Percentiles rank a stretch among this genome's conserved stretches.
phyloP scores from a whole-genome alignment of 352 stramenopile genomes.

The Phytophthora melonis region DNA sequence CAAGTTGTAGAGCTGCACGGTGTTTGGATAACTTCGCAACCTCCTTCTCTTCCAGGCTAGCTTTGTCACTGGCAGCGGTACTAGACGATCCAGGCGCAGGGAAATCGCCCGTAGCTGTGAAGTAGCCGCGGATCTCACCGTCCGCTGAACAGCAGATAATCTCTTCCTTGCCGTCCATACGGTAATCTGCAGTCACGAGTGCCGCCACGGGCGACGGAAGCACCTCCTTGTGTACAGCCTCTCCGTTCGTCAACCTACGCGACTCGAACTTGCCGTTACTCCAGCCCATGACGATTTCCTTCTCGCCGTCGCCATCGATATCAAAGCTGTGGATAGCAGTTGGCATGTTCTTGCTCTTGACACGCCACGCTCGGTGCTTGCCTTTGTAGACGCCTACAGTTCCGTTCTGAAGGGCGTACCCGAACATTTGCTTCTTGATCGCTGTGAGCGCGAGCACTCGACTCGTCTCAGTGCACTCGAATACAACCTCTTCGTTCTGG shows the following conservation, averaged over 20 bases:
- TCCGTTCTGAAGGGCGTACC: constrained; percentile 92
- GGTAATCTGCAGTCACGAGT: constrained; percentile 88
- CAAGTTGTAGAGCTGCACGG: constrained; percentile 76
- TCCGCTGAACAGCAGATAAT: constrained; percentile 88
- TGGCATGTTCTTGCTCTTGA: constrained; percentile 92
- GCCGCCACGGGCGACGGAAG: constrained; percentile 69
- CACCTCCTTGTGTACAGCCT: constrained; percentile 88
- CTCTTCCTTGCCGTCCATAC: constrained; percentile 89
- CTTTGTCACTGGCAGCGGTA: constrained; percentile 47
- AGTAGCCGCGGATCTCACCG: constrained; percentile 84
- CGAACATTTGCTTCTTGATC: constrained; percentile 81
- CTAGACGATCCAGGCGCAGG: constrained; percentile 27
- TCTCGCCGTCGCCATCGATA: constrained; percentile 91
- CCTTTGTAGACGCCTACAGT: constrained; percentile 94
- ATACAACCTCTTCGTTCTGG: constrained; percentile 89
- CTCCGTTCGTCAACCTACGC: constrained; percentile 74
- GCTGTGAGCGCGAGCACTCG: constrained; percentile 51
- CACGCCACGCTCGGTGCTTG: constrained; percentile 88
- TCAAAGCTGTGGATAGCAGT: constrained; percentile 89
- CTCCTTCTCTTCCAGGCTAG: constrained; percentile 74
- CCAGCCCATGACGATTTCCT: constrained; percentile 92
- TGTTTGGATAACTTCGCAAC: constrained; percentile 84
- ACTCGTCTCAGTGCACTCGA: constrained; percentile 91
- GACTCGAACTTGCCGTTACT: constrained; percentile 91
- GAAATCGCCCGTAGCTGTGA: constrained; percentile 57